Evolutionary conservation across 371 early-diverging fungal genomes (phyloP).

Genomic region (Mucor sp.): DNA sequence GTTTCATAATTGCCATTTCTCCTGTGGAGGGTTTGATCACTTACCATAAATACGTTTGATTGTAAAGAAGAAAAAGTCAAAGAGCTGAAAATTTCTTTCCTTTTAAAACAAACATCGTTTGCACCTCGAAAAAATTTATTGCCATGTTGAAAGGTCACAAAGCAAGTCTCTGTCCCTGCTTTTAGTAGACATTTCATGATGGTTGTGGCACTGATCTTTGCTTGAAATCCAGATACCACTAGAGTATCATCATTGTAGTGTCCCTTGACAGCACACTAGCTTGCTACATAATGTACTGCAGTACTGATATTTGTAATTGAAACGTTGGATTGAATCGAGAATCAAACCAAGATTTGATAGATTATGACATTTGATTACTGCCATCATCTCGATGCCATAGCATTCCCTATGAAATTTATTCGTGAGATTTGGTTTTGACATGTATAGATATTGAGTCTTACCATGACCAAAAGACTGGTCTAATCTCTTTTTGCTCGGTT

Average conservation of each 20-base stretch:
- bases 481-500: too few relatives aligned
- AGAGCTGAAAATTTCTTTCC: background rate
- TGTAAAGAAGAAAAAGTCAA: background rate
- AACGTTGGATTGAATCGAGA: background rate
- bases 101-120: background rate
- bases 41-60: slow-evolving; percentile 2
- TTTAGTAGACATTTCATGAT: background rate
- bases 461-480: too few relatives aligned
- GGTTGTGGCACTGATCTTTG: background rate
- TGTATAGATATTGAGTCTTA: too few relatives aligned
- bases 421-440: background rate
- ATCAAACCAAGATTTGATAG: background rate
- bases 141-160: background rate
- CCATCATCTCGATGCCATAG: background rate
- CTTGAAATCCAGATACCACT: background rate
- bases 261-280: background rate
- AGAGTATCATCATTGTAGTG: background rate
- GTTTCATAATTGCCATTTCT: background rate
- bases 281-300: background rate
- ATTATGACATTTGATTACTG: background rate
- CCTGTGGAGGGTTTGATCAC: background rate
- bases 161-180: slow-evolving; percentile 1
- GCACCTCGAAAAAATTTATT: background rate
- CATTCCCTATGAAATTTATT: background rate
- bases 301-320: background rate